Evolutionary conservation across 2,329 filamentous ascomycete genomes (phyloP).

Genomic region (Calonectria pteridis): DNA sequence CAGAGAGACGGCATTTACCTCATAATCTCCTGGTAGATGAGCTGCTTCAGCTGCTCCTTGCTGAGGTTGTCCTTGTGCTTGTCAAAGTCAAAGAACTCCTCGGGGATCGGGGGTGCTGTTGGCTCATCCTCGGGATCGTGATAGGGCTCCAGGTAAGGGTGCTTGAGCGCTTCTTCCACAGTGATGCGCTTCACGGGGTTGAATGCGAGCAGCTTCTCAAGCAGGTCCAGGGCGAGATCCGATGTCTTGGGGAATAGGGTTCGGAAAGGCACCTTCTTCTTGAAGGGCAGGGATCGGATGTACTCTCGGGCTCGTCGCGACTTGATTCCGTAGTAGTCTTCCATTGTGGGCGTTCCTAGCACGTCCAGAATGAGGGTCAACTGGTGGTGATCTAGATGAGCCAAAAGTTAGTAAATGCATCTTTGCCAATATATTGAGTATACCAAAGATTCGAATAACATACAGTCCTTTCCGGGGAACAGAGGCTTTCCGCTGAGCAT

Average conservation of each 20-base stretch:
- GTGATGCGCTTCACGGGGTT: constrained; percentile 99
- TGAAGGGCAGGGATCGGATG: constrained; percentile 97
- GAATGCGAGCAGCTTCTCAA: constrained; percentile 97
- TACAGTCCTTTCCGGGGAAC: constrained; percentile 98
- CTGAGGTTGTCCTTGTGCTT: constrained; percentile 99
- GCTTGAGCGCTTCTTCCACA: constrained; percentile 95
- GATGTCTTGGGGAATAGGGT: constrained; percentile 99
- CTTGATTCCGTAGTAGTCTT: constrained; percentile 99
- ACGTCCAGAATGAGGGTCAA: constrained; percentile 97
- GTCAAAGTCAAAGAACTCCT: constrained; percentile 99
- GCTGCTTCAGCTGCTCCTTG: constrained; percentile 97
- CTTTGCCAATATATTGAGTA: not conserved
- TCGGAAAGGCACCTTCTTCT: constrained; percentile 99
- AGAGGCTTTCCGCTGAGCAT: constrained; percentile 99
- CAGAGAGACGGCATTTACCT: constrained; percentile 53
- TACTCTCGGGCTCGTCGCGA: constrained; percentile 97
- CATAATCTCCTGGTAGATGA: constrained; percentile 99
- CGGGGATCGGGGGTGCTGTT: constrained; percentile 94
- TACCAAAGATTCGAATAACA: constrained; percentile 52
- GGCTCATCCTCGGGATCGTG: constrained; percentile 99
- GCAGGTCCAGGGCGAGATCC: constrained; percentile 91
- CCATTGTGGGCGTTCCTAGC: constrained; percentile 98
- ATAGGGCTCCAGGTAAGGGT: constrained; percentile 98
- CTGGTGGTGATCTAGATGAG: constrained; percentile 89
- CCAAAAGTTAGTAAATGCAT: constrained; percentile 20